Base-by-base conservation (phyloP, 345 rosid species). In the Sisymbrium altissimum region DNA sequence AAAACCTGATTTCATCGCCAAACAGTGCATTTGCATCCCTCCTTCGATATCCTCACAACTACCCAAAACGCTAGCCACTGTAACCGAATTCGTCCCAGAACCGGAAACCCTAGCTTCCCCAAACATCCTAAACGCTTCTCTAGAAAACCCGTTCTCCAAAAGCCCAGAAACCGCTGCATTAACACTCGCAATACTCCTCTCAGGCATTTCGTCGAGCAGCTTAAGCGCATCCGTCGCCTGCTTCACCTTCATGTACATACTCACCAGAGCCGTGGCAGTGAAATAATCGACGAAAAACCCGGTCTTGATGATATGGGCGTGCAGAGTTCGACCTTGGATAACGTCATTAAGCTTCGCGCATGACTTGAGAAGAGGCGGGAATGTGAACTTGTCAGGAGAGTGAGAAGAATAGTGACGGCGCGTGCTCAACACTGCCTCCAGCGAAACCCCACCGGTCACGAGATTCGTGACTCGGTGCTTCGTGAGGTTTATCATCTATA, bases 281-380 rank as follows among this genome's bases (percentile, higher is more conserved):
- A 81, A 84, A 8, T 73, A 12, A 70, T 85, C 78, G 1, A 32
- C 39, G 8, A 74, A 54, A 73, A 85, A 85, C 8, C 90, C 89
- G 5, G 83, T 78, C 64, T 82, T 88, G 46, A 86, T 72, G 55
- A 86, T 61, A 13, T 75, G 85, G 35, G 84, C 12, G 39, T 88
- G 90, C 27, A 88, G 73, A n/a, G 62, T 59, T 72, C 71, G 86
- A 70, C 87, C 89, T 7, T 83, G 85, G 6, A 46, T 50, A 19
- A 72, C 77, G 10, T 82, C 84, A 10, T 72, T 78, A 40, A 85
- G 84, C 83, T 81, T 81, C 53, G 78, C 86, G 7, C 94, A 86
- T 3, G 83, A 84, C 75, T 85, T 88, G 46, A 88, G 82, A n/a
- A 88, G 86, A 32, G 94, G 86, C 76, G 91, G 89, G 76, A 85